Evolutionary conservation across 2,329 filamentous ascomycete genomes (phyloP), one percentile per base, ranked within the genome.

Genomic region (Fusarium liriodendri): DNA sequence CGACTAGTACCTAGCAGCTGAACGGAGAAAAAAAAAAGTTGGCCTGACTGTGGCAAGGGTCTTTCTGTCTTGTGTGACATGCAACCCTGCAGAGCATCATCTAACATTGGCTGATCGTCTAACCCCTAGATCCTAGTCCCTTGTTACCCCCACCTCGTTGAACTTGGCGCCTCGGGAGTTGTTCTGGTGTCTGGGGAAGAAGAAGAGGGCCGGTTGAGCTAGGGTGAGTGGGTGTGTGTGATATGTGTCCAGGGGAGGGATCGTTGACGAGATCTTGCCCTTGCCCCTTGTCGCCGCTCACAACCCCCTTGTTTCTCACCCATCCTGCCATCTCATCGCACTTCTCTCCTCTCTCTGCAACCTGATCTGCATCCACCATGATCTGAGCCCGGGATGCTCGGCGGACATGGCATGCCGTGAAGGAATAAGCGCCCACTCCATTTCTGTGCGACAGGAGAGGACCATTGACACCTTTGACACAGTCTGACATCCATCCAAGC

Each of bases 1-100:
- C 22, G 22, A 47, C 20, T n/a, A n/a, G n/a, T n/a, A n/a, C n/a
- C n/a, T n/a, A n/a, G n/a, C n/a, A n/a, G 22, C 42, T 47, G 42
- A 47, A 27, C 42, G 22, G 42, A 47, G 22, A 25, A 16, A 47
- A 27, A 47, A 27, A 29, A 50, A 74, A 58, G 37, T 22, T 50
- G 35, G 35, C 64, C 25, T 38, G 55, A 55, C 40, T 62, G 65
- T 59, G 64, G 64, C 64, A 50, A 66, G 52, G 37, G 35, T 68
- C 69, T 63, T 60, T 38, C n/a, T 50, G 45, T 37, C 32, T 61
- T 66, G 62, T 63, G 61, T 55, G 38, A 69, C 52, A 63, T 70
- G 65, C 54, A 37, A 38, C 61, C 52, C 50, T 62, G 70, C 64
- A 67, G 66, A 60, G 64, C 57, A 61, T 71, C 73, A 74, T 72